A percentile compares a stretch with the other conserved stretches of the same genome.
Evolutionary conservation across 1,284 basidiomycete species (phyloP).

Genomic region (Apiotrichum sp.): DNA sequence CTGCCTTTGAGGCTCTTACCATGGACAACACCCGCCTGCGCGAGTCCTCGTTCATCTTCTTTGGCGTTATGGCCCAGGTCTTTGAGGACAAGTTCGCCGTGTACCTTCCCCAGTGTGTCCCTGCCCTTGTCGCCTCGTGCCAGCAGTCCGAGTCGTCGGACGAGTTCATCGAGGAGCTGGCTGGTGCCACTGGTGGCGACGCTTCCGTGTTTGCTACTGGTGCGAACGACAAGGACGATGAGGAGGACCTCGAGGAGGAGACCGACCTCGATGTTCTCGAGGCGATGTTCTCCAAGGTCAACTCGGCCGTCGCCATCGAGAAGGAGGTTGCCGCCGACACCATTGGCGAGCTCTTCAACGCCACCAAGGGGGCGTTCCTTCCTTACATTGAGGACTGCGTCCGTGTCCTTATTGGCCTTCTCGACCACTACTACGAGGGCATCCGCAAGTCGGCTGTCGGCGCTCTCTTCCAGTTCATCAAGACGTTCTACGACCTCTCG

Average conservation of each 20-base stretch:
- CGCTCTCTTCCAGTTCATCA: conserved; percentile 81
- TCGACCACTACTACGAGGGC: conserved; percentile 95
- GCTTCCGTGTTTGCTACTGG: conserved; percentile 58
- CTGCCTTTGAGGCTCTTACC: conserved; percentile 84
- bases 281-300: conserved; percentile 59
- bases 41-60: conserved; percentile 98
- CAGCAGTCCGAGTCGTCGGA: conserved; percentile 60
- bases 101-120: conserved; percentile 81
- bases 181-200: conserved; percentile 31
- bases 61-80: conserved; percentile 93
- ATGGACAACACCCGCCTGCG: conserved; percentile 78
- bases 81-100: conserved; percentile 90
- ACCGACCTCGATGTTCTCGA: conserved; percentile 76
- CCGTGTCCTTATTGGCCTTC: conserved; percentile 72
- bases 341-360: conserved; percentile 81
- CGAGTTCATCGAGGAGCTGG: conserved; percentile 62
- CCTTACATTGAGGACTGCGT: conserved; percentile 68
- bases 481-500: conserved; percentile 87
- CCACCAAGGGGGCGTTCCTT: conserved; percentile 79
- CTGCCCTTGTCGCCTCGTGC: conserved; percentile 76
- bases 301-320: conserved; percentile 95
- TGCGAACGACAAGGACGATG: conserved; percentile 49
- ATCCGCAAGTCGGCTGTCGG: conserved; percentile 92
- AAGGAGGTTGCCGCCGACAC: conserved; percentile 99
- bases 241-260: conserved; percentile 65